Evolutionary conservation across 164 flowering plant species (phyloP).

Genomic region (Chimonanthus salicifolius): DNA sequence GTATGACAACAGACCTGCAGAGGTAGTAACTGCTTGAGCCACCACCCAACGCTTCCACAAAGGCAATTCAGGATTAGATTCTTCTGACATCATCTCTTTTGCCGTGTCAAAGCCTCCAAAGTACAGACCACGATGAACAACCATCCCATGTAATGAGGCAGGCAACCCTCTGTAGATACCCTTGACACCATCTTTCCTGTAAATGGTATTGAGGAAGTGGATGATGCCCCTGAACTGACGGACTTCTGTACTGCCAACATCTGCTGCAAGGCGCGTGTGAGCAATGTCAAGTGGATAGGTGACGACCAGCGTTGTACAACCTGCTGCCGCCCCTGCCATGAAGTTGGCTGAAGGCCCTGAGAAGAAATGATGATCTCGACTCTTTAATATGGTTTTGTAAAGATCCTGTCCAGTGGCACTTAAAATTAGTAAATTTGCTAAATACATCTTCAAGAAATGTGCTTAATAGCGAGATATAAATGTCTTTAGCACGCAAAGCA

Average conservation of each 20-base stretch:
- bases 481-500: too few species aligned
- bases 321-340: slow-evolving; percentile 89
- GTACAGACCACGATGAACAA: slow-evolving; percentile 85
- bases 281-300: slow-evolving; percentile 97
- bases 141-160: slow-evolving; percentile 93
- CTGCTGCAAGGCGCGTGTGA: slow-evolving; percentile 96
- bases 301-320: slow-evolving; percentile 81
- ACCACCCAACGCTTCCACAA: slow-evolving; percentile 87
- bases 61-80: slow-evolving; percentile 42
- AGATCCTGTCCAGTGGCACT: slow-evolving; percentile 56
- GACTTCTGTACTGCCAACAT: slow-evolving; percentile 57
- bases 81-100: slow-evolving; percentile 60
- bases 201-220: slow-evolving; percentile 72
- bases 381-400: slow-evolving; percentile 55
- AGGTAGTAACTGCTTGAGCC: slow-evolving; percentile 92
- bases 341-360: slow-evolving; percentile 71
- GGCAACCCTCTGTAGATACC: slow-evolving; percentile 92
- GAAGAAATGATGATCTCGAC: slow-evolving; percentile 29
- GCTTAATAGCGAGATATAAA: too few species aligned
- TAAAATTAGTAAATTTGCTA: neutral
- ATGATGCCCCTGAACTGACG: slow-evolving; percentile 81
- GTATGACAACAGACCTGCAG: slow-evolving; percentile 85
- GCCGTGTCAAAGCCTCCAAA: slow-evolving; percentile 97
- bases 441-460: too few species aligned
- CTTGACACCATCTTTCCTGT: slow-evolving; percentile 61